Percentiles rank a stretch among this genome's conserved stretches.
phyloP scores from a whole-genome alignment of 73 alveolate species.

The Stentor coeruleus region DNA sequence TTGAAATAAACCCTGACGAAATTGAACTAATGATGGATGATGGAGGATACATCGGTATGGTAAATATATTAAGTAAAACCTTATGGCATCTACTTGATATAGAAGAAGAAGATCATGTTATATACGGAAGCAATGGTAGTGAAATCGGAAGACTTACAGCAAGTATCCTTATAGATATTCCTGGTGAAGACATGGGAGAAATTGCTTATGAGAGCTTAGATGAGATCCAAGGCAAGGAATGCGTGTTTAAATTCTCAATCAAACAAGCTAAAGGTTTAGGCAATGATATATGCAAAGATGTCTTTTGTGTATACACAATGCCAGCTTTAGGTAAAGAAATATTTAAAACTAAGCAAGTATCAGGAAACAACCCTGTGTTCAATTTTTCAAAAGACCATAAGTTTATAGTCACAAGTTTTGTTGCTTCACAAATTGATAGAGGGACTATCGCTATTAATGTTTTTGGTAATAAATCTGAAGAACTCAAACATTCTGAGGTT shows the following conservation, averaged over 20 bases:
- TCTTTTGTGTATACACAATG: constrained; percentile 11
- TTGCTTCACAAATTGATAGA: background rate
- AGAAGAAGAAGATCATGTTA: background rate
- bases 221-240: constrained; percentile 46
- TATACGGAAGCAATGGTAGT: background rate
- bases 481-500: background rate
- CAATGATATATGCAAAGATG: constrained; percentile 42
- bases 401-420: background rate
- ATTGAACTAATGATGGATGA: constrained; percentile 10
- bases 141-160: constrained; percentile 20
- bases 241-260: constrained; percentile 38
- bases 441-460: background rate
- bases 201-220: constrained; percentile 41
- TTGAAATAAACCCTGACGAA: constrained; percentile 77
- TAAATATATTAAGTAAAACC: background rate
- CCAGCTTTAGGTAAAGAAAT: background rate
- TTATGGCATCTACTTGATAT: background rate
- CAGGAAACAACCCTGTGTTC: background rate
- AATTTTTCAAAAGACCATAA: background rate
- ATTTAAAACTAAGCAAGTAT: background rate
- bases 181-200: constrained; percentile 12
- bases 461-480: background rate
- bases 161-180: background rate
- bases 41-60: constrained; percentile 15
- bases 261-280: constrained; percentile 41